Percentiles rank a stretch among this genome's conserved stretches.
Evolutionary conservation across 176 grass and related monocot genomes (phyloP).

Genomic region (Cenchrus purpureus): DNA sequence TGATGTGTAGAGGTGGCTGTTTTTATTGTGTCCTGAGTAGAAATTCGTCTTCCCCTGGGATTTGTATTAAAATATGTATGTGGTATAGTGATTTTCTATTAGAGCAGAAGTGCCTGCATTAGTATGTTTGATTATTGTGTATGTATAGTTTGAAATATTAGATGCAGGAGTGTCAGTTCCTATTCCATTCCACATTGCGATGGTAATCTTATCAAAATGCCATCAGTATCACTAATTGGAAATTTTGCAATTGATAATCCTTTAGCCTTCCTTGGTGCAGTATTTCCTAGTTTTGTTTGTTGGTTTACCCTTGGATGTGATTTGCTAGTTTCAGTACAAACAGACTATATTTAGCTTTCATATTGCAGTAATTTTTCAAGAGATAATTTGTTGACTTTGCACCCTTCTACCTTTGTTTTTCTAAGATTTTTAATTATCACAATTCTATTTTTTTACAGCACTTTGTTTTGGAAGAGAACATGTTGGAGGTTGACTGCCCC

Average conservation of each 20-base stretch:
- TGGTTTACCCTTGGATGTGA: neutral
- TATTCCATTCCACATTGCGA: neutral
- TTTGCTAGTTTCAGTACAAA: neutral
- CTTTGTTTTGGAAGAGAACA: constrained; percentile 86
- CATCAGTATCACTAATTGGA: neutral
- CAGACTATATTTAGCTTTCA: neutral
- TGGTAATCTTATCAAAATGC: neutral
- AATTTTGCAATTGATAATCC: neutral
- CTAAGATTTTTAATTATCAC: no score
- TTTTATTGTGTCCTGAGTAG: neutral
- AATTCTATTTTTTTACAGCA: constrained; percentile 37
- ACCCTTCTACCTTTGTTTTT: neutral
- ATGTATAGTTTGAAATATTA: neutral
- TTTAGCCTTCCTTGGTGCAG: neutral
- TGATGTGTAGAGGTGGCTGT: neutral
- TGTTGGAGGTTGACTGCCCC: constrained; percentile 88
- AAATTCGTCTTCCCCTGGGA: neutral
- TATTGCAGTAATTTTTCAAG: neutral
- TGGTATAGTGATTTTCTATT: neutral
- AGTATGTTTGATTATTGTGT: neutral
- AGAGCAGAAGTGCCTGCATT: neutral
- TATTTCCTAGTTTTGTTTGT: neutral
- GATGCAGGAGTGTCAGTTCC: neutral
- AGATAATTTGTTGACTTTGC: neutral
- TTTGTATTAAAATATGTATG: neutral